Base-by-base conservation (phyloP, 345 rosid species). In the Excoecaria agallocha region DNA sequence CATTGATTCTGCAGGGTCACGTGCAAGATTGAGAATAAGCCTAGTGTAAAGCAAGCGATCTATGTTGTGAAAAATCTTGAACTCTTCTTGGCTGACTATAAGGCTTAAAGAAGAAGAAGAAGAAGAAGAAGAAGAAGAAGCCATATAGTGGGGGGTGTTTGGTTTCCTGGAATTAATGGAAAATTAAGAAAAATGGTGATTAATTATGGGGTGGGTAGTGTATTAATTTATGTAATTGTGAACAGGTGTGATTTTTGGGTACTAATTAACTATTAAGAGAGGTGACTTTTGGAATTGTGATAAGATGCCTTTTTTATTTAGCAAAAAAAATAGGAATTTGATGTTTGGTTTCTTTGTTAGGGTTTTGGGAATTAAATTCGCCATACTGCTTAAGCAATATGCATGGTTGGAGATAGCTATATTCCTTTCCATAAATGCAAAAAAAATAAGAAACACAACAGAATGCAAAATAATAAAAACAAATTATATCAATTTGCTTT, bases 11-110 rank as follows among this genome's bases (percentile, higher is more conserved):
- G 17, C 39, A 3, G 83, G 85, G 78, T 88, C 86, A 41, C 88
- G 88, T 25, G 73, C 49, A 35, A 92, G 86, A 35, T 11, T 45
- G 55, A 77, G 4, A 48, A 85, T 85, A 5, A 92, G 87, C 58
- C 87, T 71, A 1, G 68, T 10, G 79, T 85, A 92, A 25, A 88
- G 82, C 0, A 2, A 5, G 49, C 97, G 83, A 54, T 92, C 97
- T 8, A 76, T 77, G 71, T n/a, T 77, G 82, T 92, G 89, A 75
- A 90, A 92, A 6, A 78, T 22, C 39, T 73, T 77, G 80, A 89
- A 79, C 68, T 89, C 84, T 49, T 87, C 78, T 17, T 64, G 76
- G 35, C 85, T 75, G 25, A 87, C 75, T 12, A 35, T 25, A 12
- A 73, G 43, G 20, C 1, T 25, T 35, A 22, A 35, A 48, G 37